A percentile compares a stretch with the other conserved stretches of the same genome.
Evolutionary conservation across 1,284 basidiomycete species (phyloP).

Genomic region (Ceratobasidium sp.): DNA sequence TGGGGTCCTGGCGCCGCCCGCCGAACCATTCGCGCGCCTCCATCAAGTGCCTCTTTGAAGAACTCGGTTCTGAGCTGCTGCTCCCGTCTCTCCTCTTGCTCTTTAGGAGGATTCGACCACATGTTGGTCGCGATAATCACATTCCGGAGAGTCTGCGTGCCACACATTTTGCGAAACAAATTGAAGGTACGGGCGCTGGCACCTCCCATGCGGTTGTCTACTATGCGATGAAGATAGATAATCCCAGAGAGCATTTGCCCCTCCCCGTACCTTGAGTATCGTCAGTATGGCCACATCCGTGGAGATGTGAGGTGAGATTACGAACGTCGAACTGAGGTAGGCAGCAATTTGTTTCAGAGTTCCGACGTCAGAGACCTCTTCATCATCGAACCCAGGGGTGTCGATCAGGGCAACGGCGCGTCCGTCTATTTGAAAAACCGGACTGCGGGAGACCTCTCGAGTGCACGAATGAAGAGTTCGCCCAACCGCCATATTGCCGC

Average conservation of each 20-base stretch:
- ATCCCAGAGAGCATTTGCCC: conserved; percentile 30
- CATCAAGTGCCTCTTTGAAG: conserved; percentile 44
- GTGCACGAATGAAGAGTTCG: conserved; percentile 16
- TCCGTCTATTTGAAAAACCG: conserved; percentile 40
- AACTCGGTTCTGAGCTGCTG: conserved; percentile 42
- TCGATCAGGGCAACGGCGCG: conserved; percentile 41
- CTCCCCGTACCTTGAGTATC: not conserved
- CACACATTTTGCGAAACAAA: conserved; percentile 39
- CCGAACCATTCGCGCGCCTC: conserved; percentile 43
- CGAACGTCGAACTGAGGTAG: conserved; percentile 33
- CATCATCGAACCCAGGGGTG: conserved; percentile 41
- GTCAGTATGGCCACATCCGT: not conserved
- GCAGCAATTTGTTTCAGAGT: conserved; percentile 34
- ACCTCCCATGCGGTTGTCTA: conserved; percentile 36
- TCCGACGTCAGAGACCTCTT: conserved; percentile 30
- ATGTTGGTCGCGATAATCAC: conserved; percentile 46
- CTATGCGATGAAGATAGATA: conserved; percentile 39
- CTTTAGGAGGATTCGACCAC: conserved; percentile 42
- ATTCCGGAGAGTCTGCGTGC: conserved; percentile 39
- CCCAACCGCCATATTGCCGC: conserved; percentile 35
- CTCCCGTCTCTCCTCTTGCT: conserved; percentile 39
- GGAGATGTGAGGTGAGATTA: not conserved
- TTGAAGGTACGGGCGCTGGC: conserved; percentile 32
- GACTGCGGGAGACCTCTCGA: not conserved
- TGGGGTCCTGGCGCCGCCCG: conserved; percentile 15